Conservation (phyloP, 2,329 filamentous ascomycete genomes). For the Bretziella fagacearum region DNA sequence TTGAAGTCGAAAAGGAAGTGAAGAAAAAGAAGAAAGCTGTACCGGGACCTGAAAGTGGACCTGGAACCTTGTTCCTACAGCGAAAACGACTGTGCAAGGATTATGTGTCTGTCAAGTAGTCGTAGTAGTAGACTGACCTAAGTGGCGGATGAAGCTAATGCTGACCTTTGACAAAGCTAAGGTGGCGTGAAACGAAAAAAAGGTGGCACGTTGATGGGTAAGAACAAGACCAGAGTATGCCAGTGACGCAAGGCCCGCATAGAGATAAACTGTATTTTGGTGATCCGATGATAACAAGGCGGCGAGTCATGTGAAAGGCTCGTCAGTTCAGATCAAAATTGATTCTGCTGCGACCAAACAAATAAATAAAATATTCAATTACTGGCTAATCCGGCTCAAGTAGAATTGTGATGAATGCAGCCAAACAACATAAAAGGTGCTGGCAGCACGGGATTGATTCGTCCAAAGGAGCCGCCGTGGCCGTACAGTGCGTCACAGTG, state of each 20-base stretch:
- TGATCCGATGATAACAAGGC: background rate
- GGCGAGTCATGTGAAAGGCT: background rate
- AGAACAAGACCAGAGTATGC: background rate
- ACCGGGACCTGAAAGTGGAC: conserved; percentile 1
- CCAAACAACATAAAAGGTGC: background rate
- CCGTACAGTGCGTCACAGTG: background rate
- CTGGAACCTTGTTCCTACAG: background rate
- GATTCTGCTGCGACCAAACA: background rate
- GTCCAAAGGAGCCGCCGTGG: background rate
- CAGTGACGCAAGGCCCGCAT: background rate
- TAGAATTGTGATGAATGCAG: background rate
- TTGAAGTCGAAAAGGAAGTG: conserved; percentile 3
- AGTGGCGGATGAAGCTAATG: background rate
- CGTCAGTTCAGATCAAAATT: background rate
- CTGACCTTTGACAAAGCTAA: background rate
- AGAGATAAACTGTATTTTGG: background rate
- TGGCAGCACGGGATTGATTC: background rate
- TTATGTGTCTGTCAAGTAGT: background rate
- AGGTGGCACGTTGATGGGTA: background rate
- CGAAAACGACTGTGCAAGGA: background rate
- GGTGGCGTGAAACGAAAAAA: background rate
- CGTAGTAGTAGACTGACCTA: background rate
- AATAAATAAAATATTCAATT: background rate
- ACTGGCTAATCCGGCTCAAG: background rate
- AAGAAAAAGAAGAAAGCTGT: conserved; percentile 4